Base-by-base conservation (phyloP, 2,329 filamentous ascomycete genomes). In the Epichloe brachyelytri region DNA sequence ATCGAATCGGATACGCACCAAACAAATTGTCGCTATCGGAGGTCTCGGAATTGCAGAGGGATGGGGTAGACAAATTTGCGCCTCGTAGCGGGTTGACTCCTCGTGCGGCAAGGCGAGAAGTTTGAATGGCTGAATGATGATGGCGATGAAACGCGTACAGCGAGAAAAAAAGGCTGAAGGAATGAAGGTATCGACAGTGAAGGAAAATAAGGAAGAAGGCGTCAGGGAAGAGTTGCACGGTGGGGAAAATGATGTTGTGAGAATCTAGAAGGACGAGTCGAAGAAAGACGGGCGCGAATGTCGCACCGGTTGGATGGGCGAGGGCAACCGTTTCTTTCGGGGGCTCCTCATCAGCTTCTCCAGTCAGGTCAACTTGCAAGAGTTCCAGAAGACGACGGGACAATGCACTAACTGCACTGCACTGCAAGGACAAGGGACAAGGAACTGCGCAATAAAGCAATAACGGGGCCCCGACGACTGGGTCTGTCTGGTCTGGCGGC, bases 341-440 rank as follows among this genome's bases (percentile, higher is more conserved):
- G 43, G 36, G n/a, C 11, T 22, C 34, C 22, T 15, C 14, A 30
- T 55, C 58, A 63, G 44, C 59, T 55, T 43, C 50, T 54, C 47
- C 11, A 30, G 19, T 39, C 45, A 20, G 20, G 20, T 30, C 12
- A 26, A 26, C 22, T 22, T 22, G 22, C 6, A n/a, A 33, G 46
- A 49, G 26, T 50, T 50, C 48, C 48, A 50, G 48, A 50, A 50
- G 48, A 26, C 43, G 43, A 46, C 44, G 30, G 26, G 44, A 44
- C 48, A 43, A 22, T 49, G 48, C 47, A 38, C 39, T 38, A 22
- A 17, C 33, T 50, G 48, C 48, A 20, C 41, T 30, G 11, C 36
- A 7, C 34, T 38, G 45, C 43, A 19, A 19, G 10, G 43, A 44
- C 43, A 19, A 14, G 26, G 2, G 3, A 5, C 12, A 19, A 15